Conservation (phyloP, 208 protist species). For the Leishmania guyanensis region DNA sequence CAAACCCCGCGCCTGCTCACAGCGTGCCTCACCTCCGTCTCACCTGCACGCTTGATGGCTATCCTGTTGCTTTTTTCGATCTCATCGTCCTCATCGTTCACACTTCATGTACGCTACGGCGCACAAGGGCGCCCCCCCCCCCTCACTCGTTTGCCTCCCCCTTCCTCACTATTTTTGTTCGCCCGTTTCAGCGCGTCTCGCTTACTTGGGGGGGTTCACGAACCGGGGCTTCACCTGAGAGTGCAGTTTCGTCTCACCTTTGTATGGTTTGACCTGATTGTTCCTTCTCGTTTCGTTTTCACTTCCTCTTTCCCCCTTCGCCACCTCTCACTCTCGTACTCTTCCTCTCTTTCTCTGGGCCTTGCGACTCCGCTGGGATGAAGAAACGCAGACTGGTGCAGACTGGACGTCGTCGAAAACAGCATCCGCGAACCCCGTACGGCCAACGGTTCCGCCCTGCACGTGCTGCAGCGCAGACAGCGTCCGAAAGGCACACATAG, state of each 20-base stretch:
- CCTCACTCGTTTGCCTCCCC: not conserved
- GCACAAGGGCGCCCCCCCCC: not conserved
- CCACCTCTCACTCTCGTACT: not conserved
- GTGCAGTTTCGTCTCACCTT: slow-evolving; percentile 6
- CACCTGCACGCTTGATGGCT: no score
- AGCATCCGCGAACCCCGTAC: not conserved
- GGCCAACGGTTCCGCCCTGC: not conserved
- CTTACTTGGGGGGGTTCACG: not conserved
- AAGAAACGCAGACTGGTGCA: not conserved
- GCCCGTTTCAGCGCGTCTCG: not conserved
- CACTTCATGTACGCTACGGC: not conserved
- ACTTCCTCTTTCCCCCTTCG: slow-evolving; percentile 3
- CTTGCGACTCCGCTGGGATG: not conserved
- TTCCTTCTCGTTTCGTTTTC: slow-evolving; percentile 7
- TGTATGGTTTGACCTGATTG: not conserved
- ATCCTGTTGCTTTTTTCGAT: no score
- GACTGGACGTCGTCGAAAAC: not conserved
- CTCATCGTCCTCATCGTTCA: not conserved
- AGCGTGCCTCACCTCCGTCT: not conserved
- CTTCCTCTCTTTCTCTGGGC: not conserved
- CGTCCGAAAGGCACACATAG: not conserved
- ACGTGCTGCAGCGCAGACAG: not conserved
- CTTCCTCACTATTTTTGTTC: not conserved
- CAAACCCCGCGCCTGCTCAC: not conserved
- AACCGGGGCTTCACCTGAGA: no score